phyloP scores from a whole-genome alignment of 2,329 filamentous ascomycete species.

The Periconia macrospinosa region DNA sequence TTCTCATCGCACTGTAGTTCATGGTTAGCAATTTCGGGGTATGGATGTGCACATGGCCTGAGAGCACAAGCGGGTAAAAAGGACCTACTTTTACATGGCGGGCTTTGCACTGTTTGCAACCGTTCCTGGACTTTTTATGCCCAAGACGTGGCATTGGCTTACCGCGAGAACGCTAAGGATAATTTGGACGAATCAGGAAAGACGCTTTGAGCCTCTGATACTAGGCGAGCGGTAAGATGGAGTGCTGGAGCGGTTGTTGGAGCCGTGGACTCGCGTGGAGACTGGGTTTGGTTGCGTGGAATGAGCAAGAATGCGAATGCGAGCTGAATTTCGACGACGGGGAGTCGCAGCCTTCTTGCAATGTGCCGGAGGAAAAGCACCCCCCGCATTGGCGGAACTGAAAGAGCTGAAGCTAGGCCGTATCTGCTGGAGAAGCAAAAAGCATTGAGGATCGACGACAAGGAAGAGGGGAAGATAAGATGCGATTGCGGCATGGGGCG shows the following conservation, averaged over 20 bases:
- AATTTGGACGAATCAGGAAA: constrained; percentile 7
- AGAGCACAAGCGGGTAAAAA: neutral
- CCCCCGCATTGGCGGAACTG: constrained; percentile 15
- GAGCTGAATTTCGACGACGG: constrained; percentile 13
- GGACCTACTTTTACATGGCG: constrained; percentile 41
- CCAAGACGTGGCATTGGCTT: constrained; percentile 38
- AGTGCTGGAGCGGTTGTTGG: neutral
- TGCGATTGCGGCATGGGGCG: neutral
- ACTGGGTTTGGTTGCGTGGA: neutral
- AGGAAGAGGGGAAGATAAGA: constrained; percentile 1
- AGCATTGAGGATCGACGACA: constrained; percentile 9
- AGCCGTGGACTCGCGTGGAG: constrained; percentile 2
- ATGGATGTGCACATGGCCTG: neutral
- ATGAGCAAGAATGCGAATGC: constrained; percentile 20
- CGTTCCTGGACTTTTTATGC: constrained; percentile 41
- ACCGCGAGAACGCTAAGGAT: constrained; percentile 2
- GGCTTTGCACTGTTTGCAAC: constrained; percentile 41
- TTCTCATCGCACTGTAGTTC: constrained; percentile 39
- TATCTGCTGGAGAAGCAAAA: constrained; percentile 10
- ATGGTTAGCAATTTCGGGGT: neutral
- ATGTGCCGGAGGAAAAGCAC: constrained; percentile 11
- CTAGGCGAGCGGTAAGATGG: neutral
- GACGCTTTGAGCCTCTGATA: neutral
- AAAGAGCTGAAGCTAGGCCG: constrained; percentile 15
- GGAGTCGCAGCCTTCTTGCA: constrained; percentile 9